Evolutionary conservation across 2,329 filamentous ascomycete species (phyloP).

Genomic region (Xylariaceae sp.): DNA sequence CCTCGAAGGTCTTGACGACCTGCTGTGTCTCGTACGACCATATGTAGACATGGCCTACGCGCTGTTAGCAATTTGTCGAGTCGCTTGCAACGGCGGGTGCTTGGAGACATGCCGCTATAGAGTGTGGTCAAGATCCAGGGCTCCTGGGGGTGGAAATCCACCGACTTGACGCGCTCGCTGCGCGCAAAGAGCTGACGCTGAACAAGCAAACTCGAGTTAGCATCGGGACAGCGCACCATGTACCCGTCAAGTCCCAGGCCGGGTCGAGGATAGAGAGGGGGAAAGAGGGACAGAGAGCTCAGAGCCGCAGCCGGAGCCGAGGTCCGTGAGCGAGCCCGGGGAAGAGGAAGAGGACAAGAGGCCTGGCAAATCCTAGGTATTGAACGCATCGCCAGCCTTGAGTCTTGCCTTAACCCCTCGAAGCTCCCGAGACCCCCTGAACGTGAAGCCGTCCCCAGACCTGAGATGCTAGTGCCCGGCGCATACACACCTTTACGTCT

Average conservation of each 20-base stretch:
- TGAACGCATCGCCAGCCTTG: not conserved
- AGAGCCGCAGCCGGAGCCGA: not conserved
- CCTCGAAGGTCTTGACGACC: slow-evolving; percentile 95
- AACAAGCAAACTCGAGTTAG: slow-evolving; percentile 22
- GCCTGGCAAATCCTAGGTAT: not conserved
- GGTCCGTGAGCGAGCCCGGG: not conserved
- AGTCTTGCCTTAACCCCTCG: not conserved
- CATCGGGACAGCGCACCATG: not conserved
- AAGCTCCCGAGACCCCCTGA: not conserved
- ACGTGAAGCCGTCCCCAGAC: not conserved
- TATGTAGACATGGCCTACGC: slow-evolving; percentile 88
- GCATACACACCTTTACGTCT: slow-evolving; percentile 29
- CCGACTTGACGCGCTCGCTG: slow-evolving; percentile 90
- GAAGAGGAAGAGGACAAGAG: not conserved
- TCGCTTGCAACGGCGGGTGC: slow-evolving; percentile 8
- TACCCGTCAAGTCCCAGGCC: not conserved
- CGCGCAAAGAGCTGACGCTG: slow-evolving; percentile 79
- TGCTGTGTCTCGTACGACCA: slow-evolving; percentile 97
- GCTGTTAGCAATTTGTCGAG: slow-evolving; percentile 14
- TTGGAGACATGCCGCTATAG: slow-evolving; percentile 69
- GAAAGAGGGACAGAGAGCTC: not conserved
- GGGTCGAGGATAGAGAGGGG: too few species aligned
- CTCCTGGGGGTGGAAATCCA: slow-evolving; percentile 95
- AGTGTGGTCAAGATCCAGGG: slow-evolving; percentile 95
- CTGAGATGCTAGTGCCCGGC: not conserved